Evolutionary conservation across 371 early-diverging fungal genomes (phyloP), one percentile per base, ranked within the genome.

Genomic region (Lichtheimia hyalospora): DNA sequence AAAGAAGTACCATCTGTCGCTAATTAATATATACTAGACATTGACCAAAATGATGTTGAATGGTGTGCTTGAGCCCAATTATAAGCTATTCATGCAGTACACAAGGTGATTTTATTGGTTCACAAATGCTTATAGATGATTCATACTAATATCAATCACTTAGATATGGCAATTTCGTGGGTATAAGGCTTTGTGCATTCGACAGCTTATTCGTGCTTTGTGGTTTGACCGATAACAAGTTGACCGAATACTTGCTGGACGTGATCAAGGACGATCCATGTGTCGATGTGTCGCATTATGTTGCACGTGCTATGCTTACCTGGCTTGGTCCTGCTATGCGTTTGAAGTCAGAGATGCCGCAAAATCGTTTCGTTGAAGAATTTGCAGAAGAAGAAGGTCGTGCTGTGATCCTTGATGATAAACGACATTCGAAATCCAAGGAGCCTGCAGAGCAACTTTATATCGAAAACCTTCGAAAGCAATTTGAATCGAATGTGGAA

Each of bases 121-220:
- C 10, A 34, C 8, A 10, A 8, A 8, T 34, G 34, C 8, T 6
- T 4, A 34, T n/a, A 10, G 34, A 10, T 2, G 0, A 34, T 34
- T 34, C 10, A 34, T 34, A 34, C 34, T 34, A 0, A 34, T 8
- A 34, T 6, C 10, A 8, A 34, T 34, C 10, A 0, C 10, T 34
- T 34, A 68, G 85, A 24, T 82, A 84, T 51, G 88, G 87, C 13
- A 89, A 89, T 42, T 89, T 80, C 61, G 49, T 81, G 0, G 75
- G 80, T 3, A 84, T 92, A 24, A 83, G 93, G 3, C 63, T 86
- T 49, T 70, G 79, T 0, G 91, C 92, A 0, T 75, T 90, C 21
- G 87, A 86, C 27, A 86, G 85, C 21, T 66, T 93, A 5, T 69
- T 90, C 34, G 62, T 86, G 44, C 71, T 90, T 46, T 84, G 84